These are phyloP conservation scores for Sugiyamaella floridensis DNA, from an alignment of 805 yeast species.

Conservation along the genomic window DNA sequence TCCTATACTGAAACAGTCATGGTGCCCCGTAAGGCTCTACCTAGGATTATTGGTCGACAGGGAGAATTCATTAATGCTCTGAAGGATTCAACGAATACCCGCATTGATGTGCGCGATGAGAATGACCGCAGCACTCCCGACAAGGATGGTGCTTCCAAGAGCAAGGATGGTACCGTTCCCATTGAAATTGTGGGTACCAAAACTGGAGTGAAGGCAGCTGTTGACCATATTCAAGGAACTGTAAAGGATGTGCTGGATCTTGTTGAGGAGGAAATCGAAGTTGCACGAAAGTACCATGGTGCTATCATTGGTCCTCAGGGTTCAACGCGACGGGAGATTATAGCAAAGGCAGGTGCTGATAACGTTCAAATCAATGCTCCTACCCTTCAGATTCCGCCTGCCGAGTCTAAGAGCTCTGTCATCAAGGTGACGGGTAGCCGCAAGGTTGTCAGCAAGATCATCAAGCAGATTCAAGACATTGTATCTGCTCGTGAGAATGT, in stretches of 20 bases:
- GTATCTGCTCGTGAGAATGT: slow-evolving; percentile 52
- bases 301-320: slow-evolving; percentile 76
- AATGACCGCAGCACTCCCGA: slow-evolving; percentile 24
- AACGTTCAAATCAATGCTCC: slow-evolving; percentile 41
- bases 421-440: slow-evolving; percentile 72
- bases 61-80: slow-evolving; percentile 82
- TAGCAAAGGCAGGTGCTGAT: slow-evolving; percentile 66
- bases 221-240: slow-evolving; percentile 51
- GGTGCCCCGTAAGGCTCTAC: slow-evolving; percentile 68
- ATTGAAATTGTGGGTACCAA: slow-evolving; percentile 74
- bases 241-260: slow-evolving; percentile 59
- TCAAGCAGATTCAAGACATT: slow-evolving; percentile 53
- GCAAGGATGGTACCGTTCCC: slow-evolving; percentile 45
- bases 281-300: slow-evolving; percentile 69
- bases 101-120: slow-evolving; percentile 39
- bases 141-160: slow-evolving; percentile 33
- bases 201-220: slow-evolving; percentile 66
- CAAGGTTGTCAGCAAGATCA: slow-evolving; percentile 59
- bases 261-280: slow-evolving; percentile 50
- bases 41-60: slow-evolving; percentile 81
- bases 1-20: slow-evolving; percentile 58
- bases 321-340: slow-evolving; percentile 62
- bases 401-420: slow-evolving; percentile 43
- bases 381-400: slow-evolving; percentile 62
- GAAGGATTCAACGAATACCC: slow-evolving; percentile 55